Conservation (phyloP, 768 basidiomycete species). For the Tylopilus intermedius region DNA sequence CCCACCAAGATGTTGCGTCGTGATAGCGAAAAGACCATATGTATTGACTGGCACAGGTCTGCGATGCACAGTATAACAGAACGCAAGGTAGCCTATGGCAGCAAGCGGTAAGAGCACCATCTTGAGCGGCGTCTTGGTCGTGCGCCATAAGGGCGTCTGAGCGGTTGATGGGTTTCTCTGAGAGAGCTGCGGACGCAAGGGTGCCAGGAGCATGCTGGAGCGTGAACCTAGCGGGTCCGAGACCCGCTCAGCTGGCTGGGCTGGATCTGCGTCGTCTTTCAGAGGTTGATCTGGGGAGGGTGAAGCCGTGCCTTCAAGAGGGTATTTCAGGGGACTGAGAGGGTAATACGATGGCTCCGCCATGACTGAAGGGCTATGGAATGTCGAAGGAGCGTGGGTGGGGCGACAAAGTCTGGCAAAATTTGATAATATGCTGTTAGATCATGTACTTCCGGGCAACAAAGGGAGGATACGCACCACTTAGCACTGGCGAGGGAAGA, state of each 20-base stretch:
- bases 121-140: constrained; percentile 4
- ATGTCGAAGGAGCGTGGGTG: constrained; percentile 9
- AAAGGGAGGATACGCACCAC: not conserved
- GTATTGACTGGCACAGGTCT: constrained; percentile 24
- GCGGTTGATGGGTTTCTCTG: not conserved
- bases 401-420: not conserved
- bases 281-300: not conserved
- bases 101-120: constrained; percentile 23
- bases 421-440: not conserved
- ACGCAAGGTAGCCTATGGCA: constrained; percentile 26
- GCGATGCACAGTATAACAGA: constrained; percentile 26
- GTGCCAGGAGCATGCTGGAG: constrained; percentile 6
- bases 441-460: not conserved
- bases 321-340: constrained; percentile 9
- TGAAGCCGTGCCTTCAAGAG: not conserved
- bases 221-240: not conserved
- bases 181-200: constrained; percentile 3
- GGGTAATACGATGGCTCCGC: constrained; percentile 18
- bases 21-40: constrained; percentile 19
- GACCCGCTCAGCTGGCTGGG: not conserved
- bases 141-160: constrained; percentile 7
- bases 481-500: not conserved
- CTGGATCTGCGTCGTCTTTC: not conserved
- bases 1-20: constrained; percentile 20
- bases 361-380: constrained; percentile 5